Evolutionary conservation across 352 stramenopile species (phyloP).

Genomic region (Globisporangium lucens): DNA sequence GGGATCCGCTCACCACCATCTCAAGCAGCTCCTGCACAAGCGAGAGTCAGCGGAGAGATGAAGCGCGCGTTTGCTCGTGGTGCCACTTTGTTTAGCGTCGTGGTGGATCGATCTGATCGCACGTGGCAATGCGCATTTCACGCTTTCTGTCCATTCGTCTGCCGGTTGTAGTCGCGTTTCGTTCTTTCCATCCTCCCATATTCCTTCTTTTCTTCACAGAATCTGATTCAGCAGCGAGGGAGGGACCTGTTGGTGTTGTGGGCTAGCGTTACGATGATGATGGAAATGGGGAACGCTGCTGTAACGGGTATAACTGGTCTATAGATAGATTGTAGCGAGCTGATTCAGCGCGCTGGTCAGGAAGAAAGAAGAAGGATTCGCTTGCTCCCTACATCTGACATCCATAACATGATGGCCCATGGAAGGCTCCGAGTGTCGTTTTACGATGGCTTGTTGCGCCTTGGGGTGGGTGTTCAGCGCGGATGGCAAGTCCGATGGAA

Average conservation of each 20-base stretch:
- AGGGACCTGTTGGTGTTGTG: neutral
- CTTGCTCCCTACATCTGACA: neutral
- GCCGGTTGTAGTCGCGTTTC: neutral
- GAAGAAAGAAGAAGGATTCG: neutral
- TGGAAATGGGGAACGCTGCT: neutral
- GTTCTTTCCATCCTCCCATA: neutral
- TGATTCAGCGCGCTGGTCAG: no score
- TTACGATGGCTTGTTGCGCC: neutral
- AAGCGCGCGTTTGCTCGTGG: neutral
- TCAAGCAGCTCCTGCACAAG: neutral
- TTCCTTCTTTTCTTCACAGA: neutral
- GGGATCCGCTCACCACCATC: neutral
- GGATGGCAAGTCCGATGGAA: neutral
- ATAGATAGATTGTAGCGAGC: neutral
- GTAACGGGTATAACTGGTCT: neutral
- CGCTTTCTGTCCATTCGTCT: no score
- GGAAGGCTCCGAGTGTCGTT: neutral
- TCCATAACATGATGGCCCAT: neutral
- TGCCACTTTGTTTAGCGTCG: slow-evolving; percentile 4
- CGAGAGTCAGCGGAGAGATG: neutral
- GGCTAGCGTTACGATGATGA: neutral
- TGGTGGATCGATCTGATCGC: slow-evolving; percentile 2
- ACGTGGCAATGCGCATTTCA: neutral
- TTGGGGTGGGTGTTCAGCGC: neutral
- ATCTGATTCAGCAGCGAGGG: neutral